These are phyloP conservation scores for Exophiala sp. DNA, from an alignment of 2,329 filamentous ascomycete species.

Conservation along the genomic window DNA sequence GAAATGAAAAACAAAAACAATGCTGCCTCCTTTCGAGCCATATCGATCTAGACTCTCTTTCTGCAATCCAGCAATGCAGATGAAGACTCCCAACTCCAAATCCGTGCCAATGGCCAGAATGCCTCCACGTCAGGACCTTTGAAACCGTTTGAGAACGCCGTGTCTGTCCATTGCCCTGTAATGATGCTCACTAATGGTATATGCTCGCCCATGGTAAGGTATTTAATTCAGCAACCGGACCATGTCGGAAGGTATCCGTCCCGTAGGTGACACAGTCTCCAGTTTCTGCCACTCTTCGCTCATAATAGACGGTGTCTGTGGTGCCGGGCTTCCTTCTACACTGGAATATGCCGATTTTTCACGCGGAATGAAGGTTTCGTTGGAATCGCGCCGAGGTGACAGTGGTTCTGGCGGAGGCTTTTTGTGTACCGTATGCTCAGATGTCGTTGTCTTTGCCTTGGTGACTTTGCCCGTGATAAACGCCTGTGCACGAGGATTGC, in stretches of 20 bases:
- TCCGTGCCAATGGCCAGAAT: neutral
- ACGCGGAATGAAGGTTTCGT: constrained; percentile 9
- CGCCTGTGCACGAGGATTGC: constrained; percentile 12
- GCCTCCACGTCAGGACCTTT: neutral
- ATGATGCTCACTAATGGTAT: neutral
- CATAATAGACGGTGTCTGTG: constrained; percentile 20
- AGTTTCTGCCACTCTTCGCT: constrained; percentile 17
- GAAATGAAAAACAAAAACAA: neutral
- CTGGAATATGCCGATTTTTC: constrained; percentile 18
- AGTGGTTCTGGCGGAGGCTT: constrained; percentile 17
- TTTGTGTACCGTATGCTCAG: constrained; percentile 12
- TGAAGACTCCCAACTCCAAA: neutral
- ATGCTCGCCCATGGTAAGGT: neutral
- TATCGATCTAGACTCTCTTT: neutral
- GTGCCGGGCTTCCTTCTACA: constrained; percentile 20
- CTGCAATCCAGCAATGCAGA: neutral
- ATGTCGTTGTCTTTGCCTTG: constrained; percentile 10
- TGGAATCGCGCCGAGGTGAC: constrained; percentile 22
- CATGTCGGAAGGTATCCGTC: constrained; percentile 26
- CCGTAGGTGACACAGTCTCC: constrained; percentile 25
- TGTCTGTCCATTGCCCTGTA: neutral
- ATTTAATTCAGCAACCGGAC: constrained; percentile 23
- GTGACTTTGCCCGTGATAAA: constrained; percentile 21
- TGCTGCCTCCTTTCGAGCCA: neutral
- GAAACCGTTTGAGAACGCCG: neutral